Percentiles rank a stretch among this genome's conserved stretches.
Evolutionary conservation across 257 asterid species (phyloP).

Genomic region (Fraxinus cuspidata): DNA sequence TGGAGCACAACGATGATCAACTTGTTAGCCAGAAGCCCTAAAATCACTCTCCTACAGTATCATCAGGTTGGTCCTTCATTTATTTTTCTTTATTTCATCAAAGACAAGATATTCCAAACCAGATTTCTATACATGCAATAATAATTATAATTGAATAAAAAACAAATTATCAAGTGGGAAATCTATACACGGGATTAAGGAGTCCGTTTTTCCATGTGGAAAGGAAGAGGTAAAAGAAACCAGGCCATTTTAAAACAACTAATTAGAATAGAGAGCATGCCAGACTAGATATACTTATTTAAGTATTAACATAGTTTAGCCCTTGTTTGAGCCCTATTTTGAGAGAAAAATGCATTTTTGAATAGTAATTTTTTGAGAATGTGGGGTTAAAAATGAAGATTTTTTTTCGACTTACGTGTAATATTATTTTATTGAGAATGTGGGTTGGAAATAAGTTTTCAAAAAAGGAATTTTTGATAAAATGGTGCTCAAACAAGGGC

Average conservation of each 20-base stretch:
- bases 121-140: neutral
- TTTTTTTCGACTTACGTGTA: too few species aligned
- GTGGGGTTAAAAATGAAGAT: too few species aligned
- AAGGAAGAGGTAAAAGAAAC: neutral
- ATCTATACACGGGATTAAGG: neutral
- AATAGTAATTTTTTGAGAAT: too few species aligned
- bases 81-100: neutral
- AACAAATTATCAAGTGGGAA: neutral
- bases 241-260: neutral
- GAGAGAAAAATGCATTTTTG: too few species aligned
- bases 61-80: neutral
- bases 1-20: neutral
- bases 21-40: neutral
- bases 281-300: neutral
- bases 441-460: too few species aligned
- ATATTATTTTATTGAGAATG: too few species aligned
- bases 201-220: too few species aligned
- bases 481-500: too few species aligned
- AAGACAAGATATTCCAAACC: neutral
- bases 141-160: neutral
- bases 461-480: too few species aligned
- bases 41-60: neutral
- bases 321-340: too few species aligned
- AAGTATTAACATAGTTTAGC: neutral
- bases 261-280: neutral